Evolutionary conservation across 179 eudicot species (phyloP).

Genomic region (Corrigiola litoralis): DNA sequence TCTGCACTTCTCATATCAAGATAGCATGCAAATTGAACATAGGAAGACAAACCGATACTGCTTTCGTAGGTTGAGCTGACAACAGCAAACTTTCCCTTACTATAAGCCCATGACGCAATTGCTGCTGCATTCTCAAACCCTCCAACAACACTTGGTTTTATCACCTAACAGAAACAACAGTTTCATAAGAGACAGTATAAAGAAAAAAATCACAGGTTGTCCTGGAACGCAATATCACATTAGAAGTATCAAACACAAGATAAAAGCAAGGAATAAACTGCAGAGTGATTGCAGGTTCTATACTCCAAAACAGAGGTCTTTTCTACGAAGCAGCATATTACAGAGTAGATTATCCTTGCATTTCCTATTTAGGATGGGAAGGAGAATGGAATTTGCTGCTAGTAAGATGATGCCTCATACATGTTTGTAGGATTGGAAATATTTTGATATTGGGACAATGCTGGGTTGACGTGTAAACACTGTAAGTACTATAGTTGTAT

Average conservation of each 20-base stretch:
- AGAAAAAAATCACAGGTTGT: not conserved
- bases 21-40: constrained; percentile 69
- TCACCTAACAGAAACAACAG: constrained; percentile 45
- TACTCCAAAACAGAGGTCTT: not conserved
- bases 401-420: not conserved
- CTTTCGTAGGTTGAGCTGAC: constrained; percentile 88
- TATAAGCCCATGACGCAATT: constrained; percentile 90
- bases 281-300: not conserved
- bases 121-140: constrained; percentile 92
- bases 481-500: too few relatives aligned
- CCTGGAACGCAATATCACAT: not conserved
- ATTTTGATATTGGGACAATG: too few relatives aligned
- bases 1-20: constrained; percentile 63
- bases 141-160: constrained; percentile 90
- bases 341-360: not conserved
- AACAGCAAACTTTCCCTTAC: constrained; percentile 71
- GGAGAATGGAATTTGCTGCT: not conserved
- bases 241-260: not conserved
- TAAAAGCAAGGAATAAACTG: not conserved
- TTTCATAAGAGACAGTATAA: not conserved
- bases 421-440: too few relatives aligned
- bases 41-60: constrained; percentile 74
- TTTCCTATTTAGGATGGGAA: not conserved
- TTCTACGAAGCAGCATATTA: not conserved
- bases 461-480: too few relatives aligned